Evolutionary conservation across 441 rosid species (phyloP).

Genomic region (Pelargonium australe): DNA sequence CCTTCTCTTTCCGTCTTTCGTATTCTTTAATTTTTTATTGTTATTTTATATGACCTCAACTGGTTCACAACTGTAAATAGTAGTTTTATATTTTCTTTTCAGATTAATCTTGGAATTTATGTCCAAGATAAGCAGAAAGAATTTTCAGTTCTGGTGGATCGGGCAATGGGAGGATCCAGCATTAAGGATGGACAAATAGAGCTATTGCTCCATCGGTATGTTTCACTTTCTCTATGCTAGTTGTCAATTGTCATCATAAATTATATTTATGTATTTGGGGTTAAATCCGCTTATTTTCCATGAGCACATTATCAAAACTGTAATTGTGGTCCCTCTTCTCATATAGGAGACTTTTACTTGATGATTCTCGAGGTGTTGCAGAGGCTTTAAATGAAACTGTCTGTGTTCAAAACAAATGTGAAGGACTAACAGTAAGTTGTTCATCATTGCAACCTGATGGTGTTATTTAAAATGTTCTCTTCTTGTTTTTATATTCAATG

Average conservation of each 20-base stretch:
- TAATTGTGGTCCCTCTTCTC: neutral
- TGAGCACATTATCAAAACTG: no score
- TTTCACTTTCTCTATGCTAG: neutral
- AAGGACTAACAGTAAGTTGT: conserved; percentile 66
- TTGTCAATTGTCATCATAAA: neutral
- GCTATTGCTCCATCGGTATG: conserved; percentile 90
- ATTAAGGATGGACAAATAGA: conserved; percentile 84
- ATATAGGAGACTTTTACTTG: conserved; percentile 81
- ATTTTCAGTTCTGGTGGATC: conserved; percentile 85
- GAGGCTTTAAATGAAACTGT: conserved; percentile 86
- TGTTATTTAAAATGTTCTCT: no score
- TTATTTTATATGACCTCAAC: neutral
- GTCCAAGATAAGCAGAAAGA: conserved; percentile 61
- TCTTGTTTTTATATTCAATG: no score
- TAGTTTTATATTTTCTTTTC: conserved; percentile 23
- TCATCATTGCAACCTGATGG: no score
- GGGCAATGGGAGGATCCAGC: conserved; percentile 88
- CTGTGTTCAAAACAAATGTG: conserved; percentile 58
- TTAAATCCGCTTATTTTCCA: neutral
- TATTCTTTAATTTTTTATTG: neutral
- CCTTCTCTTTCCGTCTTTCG: conserved; percentile 9
- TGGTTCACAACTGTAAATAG: neutral
- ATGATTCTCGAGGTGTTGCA: conserved; percentile 88
- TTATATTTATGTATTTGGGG: neutral
- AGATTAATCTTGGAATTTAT: conserved; percentile 89